Conservation (phyloP, 23 red algal genomes). For the Porphyridium purpureum region DNA sequence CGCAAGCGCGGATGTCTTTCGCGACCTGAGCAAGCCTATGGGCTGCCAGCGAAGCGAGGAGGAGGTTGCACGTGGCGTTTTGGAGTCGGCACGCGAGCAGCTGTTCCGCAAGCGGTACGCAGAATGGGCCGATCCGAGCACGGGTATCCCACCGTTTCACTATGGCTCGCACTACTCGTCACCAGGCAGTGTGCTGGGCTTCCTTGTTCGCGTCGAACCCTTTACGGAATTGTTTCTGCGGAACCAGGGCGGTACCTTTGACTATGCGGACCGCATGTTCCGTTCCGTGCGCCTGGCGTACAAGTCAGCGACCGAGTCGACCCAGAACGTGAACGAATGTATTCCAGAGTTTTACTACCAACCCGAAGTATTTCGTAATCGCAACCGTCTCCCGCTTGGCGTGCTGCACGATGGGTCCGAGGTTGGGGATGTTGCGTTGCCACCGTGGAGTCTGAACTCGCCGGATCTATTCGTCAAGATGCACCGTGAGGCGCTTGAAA, state of each 20-base stretch:
- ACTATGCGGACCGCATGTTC: slow-evolving; percentile 31
- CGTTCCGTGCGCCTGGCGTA: not conserved
- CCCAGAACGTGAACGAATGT: slow-evolving; percentile 48
- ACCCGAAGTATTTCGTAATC: slow-evolving; percentile 42
- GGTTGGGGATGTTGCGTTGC: slow-evolving; percentile 50
- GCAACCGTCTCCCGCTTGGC: slow-evolving; percentile 27
- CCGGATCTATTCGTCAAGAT: slow-evolving; percentile 44
- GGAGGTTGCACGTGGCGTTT: slow-evolving; percentile 7
- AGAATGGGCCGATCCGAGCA: slow-evolving; percentile 10
- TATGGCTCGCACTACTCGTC: slow-evolving; percentile 87
- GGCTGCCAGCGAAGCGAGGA: slow-evolving; percentile 1
- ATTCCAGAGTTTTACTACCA: slow-evolving; percentile 65
- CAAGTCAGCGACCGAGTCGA: not conserved
- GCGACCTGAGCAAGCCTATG: slow-evolving; percentile 64
- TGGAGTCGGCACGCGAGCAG: slow-evolving; percentile 7
- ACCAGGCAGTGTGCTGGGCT: slow-evolving; percentile 44
- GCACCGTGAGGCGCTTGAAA: slow-evolving; percentile 41
- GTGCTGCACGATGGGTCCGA: slow-evolving; percentile 40
- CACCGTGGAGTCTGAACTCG: slow-evolving; percentile 40
- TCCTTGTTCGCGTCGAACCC: slow-evolving; percentile 54
- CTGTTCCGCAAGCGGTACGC: slow-evolving; percentile 20
- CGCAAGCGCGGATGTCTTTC: slow-evolving; percentile 22
- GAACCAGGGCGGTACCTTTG: slow-evolving; percentile 36
- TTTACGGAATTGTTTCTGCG: slow-evolving; percentile 41
- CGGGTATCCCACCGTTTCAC: slow-evolving; percentile 15